Evolutionary conservation across 495 filamentous ascomycete genomes (phyloP).

Genomic region (Talaromyces trachyspermus): DNA sequence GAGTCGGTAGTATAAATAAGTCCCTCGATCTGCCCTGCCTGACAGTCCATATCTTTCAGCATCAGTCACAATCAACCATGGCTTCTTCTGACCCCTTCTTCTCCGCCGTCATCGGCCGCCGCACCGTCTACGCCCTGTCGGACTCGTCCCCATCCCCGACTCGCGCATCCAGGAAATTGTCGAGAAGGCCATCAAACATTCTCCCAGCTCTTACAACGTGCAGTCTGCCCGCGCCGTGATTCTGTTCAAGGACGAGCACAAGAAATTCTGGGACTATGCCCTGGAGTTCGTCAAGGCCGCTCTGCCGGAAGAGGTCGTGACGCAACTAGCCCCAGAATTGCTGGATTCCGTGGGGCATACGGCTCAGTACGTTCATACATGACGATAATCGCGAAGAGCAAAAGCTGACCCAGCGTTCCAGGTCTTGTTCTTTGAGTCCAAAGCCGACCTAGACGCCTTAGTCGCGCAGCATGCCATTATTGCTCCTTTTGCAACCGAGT

Average conservation of each 20-base stretch:
- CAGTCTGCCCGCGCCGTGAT: constrained; percentile 45
- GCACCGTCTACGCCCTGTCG: constrained; percentile 42
- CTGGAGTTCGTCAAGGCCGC: constrained; percentile 21
- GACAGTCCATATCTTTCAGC: no score
- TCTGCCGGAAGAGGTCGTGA: constrained; percentile 25
- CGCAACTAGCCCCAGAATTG: constrained; percentile 29
- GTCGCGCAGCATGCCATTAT: neutral
- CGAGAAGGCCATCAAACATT: constrained; percentile 35
- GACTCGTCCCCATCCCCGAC: constrained; percentile 40
- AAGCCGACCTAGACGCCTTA: constrained; percentile 27
- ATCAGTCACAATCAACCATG: neutral
- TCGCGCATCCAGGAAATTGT: constrained; percentile 43
- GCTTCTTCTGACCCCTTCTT: constrained; percentile 4
- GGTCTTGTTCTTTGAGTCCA: constrained; percentile 48
- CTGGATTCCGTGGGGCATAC: constrained; percentile 34
- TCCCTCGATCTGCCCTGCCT: no score
- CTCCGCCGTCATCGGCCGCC: constrained; percentile 28
- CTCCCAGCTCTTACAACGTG: constrained; percentile 48
- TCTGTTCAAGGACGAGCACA: constrained; percentile 41
- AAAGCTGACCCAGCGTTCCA: constrained; percentile 10
- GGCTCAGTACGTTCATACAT: constrained; percentile 36
- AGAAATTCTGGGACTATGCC: constrained; percentile 43
- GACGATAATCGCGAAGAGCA: neutral
- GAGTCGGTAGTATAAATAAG: no score
- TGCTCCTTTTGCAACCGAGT: constrained; percentile 1